These are phyloP conservation scores for Saccharomycopsis guyanensis DNA, from an alignment of 805 yeast genomes.

Conservation along the genomic window DNA sequence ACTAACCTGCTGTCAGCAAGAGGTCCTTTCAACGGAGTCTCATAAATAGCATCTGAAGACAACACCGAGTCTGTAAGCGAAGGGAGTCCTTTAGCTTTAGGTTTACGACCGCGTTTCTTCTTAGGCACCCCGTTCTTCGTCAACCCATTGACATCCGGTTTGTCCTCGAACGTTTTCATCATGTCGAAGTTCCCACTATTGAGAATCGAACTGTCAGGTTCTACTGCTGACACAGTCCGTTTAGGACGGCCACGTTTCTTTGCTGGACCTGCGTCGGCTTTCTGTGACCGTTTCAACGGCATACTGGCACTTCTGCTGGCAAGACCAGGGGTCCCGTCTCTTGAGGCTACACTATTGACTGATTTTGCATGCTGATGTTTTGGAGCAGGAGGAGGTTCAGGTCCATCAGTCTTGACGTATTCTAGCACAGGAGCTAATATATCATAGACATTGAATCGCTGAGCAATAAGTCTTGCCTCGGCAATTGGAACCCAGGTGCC, in stretches of 20 bases:
- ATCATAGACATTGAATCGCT: slow-evolving; percentile 55
- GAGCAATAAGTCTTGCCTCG: slow-evolving; percentile 63
- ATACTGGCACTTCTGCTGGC: slow-evolving; percentile 11
- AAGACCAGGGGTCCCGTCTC: slow-evolving; percentile 3
- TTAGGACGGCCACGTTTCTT: slow-evolving; percentile 27
- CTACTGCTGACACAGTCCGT: slow-evolving; percentile 6
- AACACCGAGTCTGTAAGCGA: too few relatives aligned
- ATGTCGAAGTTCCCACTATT: slow-evolving; percentile 7
- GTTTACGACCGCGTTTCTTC: slow-evolving; percentile 20
- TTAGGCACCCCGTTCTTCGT: slow-evolving; percentile 14
- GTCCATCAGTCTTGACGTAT: slow-evolving; percentile 44
- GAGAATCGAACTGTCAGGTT: neutral
- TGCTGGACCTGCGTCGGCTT: slow-evolving; percentile 17
- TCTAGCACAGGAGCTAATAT: slow-evolving; percentile 60
- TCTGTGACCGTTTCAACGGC: slow-evolving; percentile 18
- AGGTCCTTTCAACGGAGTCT: slow-evolving; percentile 16
- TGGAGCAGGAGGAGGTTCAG: slow-evolving; percentile 51
- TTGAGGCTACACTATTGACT: neutral
- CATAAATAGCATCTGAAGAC: neutral
- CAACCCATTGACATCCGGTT: neutral
- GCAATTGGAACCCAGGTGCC: slow-evolving; percentile 93
- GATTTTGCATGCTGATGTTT: slow-evolving; percentile 27
- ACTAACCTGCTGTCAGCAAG: slow-evolving; percentile 4
- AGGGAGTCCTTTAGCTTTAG: slow-evolving; percentile 5
- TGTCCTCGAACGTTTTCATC: slow-evolving; percentile 15